Conservation (phyloP, 2,329 filamentous ascomycete species). For the Ilyonectria robusta region DNA sequence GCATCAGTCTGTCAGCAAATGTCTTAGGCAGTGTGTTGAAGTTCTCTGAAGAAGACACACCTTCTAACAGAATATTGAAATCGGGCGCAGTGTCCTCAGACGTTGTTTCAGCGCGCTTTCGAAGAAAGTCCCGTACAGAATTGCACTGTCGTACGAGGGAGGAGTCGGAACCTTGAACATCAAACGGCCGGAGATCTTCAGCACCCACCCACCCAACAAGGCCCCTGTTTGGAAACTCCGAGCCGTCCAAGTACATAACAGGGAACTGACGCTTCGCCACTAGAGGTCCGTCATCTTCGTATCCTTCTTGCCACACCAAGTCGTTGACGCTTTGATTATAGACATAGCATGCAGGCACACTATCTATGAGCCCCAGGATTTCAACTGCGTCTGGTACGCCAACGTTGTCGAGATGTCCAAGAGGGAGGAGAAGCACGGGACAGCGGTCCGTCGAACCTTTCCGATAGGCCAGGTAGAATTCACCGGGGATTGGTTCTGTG, state of each 20-base stretch:
- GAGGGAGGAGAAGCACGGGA: constrained; percentile 21
- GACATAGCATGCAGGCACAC: constrained; percentile 12
- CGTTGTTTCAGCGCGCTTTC: too few relatives aligned
- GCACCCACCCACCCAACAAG: constrained; percentile 21
- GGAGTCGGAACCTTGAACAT: too few relatives aligned
- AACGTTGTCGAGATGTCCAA: constrained; percentile 5
- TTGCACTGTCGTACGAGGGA: too few relatives aligned
- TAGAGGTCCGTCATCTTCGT: constrained; percentile 17
- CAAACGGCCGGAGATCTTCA: too few relatives aligned
- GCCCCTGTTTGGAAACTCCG: constrained; percentile 7
- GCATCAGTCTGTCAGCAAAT: too few relatives aligned
- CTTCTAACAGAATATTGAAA: too few relatives aligned
- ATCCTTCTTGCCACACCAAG: constrained; percentile 8
- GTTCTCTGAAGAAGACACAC: too few relatives aligned
- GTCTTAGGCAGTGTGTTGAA: too few relatives aligned
- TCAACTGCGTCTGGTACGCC: constrained; percentile 6
- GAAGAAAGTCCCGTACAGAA: too few relatives aligned
- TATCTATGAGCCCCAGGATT: constrained; percentile 11
- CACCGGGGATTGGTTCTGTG: constrained; percentile 16
- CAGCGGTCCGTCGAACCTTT: not conserved
- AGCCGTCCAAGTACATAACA: constrained; percentile 29
- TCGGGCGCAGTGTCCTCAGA: too few relatives aligned
- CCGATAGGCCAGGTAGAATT: constrained; percentile 23
- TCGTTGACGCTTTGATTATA: not conserved
- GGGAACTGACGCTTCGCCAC: constrained; percentile 20